Percentiles rank a stretch among this genome's conserved stretches.
These are phyloP conservation scores for Fusarium sp. DNA, from an alignment of 2,329 filamentous ascomycete genomes.

Conservation along the genomic window DNA sequence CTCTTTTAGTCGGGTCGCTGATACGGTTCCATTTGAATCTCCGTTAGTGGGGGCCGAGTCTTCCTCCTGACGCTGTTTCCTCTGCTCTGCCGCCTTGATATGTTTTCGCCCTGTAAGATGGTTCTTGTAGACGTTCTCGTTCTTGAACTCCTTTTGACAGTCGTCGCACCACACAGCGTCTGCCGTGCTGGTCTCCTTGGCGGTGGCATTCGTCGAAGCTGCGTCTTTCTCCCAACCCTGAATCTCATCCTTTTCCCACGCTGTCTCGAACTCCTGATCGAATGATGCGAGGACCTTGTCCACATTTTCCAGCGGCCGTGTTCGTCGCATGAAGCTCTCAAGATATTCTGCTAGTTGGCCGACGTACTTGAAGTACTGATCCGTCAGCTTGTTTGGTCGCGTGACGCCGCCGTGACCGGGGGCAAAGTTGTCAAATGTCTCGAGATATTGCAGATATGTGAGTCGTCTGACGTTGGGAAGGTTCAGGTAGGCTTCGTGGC, in stretches of 20 bases:
- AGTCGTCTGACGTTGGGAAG: slow-evolving; percentile 87
- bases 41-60: slow-evolving; percentile 55
- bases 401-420: slow-evolving; percentile 82
- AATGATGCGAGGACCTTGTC: slow-evolving; percentile 83
- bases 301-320: slow-evolving; percentile 87
- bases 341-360: slow-evolving; percentile 85
- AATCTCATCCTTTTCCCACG: slow-evolving; percentile 86
- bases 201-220: slow-evolving; percentile 53
- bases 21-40: slow-evolving; percentile 49
- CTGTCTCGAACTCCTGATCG: slow-evolving; percentile 85
- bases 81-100: slow-evolving; percentile 82
- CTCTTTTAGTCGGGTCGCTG: slow-evolving; percentile 80
- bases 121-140: slow-evolving; percentile 92
- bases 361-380: slow-evolving; percentile 93
- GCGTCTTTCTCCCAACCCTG: slow-evolving; percentile 81
- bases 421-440: slow-evolving; percentile 89
- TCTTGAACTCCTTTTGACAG: slow-evolving; percentile 95
- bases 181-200: slow-evolving; percentile 54
- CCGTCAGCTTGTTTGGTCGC: slow-evolving; percentile 87
- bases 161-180: slow-evolving; percentile 90
- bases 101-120: slow-evolving; percentile 95
- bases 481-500: slow-evolving; percentile 92
- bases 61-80: slow-evolving; percentile 64
- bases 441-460: slow-evolving; percentile 93
- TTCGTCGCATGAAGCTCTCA: slow-evolving; percentile 88